Base-by-base conservation (phyloP, 352 stramenopile species). In the Globisporangium emineosum region DNA sequence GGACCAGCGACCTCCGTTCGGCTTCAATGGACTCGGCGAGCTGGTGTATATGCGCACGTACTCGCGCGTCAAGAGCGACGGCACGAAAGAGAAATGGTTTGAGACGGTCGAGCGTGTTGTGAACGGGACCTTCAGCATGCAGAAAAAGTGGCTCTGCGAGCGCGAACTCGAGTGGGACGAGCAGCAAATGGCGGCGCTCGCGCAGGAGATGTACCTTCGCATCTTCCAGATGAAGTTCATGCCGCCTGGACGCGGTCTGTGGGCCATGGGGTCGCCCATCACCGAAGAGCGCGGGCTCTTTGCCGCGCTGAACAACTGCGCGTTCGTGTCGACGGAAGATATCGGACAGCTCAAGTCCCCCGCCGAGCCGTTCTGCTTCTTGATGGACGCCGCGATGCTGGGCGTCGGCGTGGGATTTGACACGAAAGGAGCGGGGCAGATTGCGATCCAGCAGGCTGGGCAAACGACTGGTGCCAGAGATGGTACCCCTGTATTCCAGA, bases 321-420 rank as follows among this genome's bases (percentile, higher is more conserved):
- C 92, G 17, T 98, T 98, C 60, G 91, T 98, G 5, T 96, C 83
- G 19, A 98, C 93, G 0, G 70, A 71, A 3, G 88, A 96, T 47
- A 71, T 96, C 25, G 66, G 72, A 0, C 60, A 89, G 62, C 56
- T 87, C 9, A 30, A 61, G 10, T 86, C 81, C 0, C 86, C 91
- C 2, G 76, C 87, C 0, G 76, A 89, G 51, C 90, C 93, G 2
- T 98, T 98, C 62, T 96, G 86, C 64, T 98, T 98, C 69, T 76
- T 98, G n/a, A 98, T 98, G 93, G 93, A 98, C 62, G 90, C 92
- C 7, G 86, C 88, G 19, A 98, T 98, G 93, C 89, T 98, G 15
- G 93, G 90, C 8, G 92, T 98, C 13, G 93, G 93, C 21, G 93
- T 98, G 5, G 93, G 93, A 2, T 98, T 98, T 68, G 93, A 98